Base-by-base conservation (phyloP, 345 rosid species). In the Luvunga scandens region DNA sequence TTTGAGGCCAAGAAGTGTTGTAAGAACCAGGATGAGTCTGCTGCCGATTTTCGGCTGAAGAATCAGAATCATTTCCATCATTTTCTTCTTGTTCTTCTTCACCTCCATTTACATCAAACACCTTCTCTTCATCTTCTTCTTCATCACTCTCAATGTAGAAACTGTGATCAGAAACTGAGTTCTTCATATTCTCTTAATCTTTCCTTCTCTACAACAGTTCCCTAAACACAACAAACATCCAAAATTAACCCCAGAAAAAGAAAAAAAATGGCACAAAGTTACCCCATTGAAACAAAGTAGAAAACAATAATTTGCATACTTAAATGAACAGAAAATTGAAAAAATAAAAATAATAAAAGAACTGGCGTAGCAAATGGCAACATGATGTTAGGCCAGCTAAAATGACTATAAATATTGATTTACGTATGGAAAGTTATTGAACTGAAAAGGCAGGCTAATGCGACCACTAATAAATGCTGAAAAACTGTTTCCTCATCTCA, bases 101-200 rank as follows among this genome's bases (percentile, higher is more conserved):
- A 31, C 79, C 87, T 13, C 71, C 82, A 19, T 78, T 31, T 62
- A 71, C 79, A 21, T 62, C 71, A 53, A 72, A 57, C 42, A 69
- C 77, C 78, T 87, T 88, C 78, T 87, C 88, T 75, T 84, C 88
- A 61, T 88, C 87, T 14, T 92, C 97, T 57, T 83, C 97, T 21
- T 92, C 97, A 16, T 96, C 99, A 31, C 97, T 91, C 71, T 91
- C 98, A 27, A 96, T 82, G 90, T 90, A 93, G 72, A 96, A 89
- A 75, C 94, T 91, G 75, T 88, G 96, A 57, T 96, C 97, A 0
- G 99, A 96, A 30, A 77, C 89, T 13, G 99, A 92, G 78, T 88
- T 89, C 86, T 91, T 92, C 99, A 95, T 65, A 22, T 63, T 31
- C 50, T 36, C 31, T 64, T 64, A 73, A 12, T 56, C 60, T 27